phyloP scores from a whole-genome alignment of 768 basidiomycete genomes.

The Agaricus subrufescens region DNA sequence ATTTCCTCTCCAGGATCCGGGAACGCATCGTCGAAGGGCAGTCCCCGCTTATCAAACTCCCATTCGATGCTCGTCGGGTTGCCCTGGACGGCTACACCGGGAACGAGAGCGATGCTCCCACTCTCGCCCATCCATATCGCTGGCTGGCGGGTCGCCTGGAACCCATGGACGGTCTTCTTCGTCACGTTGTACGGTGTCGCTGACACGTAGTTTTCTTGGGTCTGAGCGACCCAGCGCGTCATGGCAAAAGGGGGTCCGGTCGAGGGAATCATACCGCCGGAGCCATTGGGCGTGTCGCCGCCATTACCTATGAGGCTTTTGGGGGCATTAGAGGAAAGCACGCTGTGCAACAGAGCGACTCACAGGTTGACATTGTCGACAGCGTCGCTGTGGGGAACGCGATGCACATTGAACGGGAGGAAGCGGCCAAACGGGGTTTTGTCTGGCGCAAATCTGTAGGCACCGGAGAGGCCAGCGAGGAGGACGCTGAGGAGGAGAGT shows the following conservation, averaged over 20 bases:
- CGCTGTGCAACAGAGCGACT: neutral
- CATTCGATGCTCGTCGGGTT: constrained; percentile 31
- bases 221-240: constrained; percentile 85
- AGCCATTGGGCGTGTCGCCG: constrained; percentile 63
- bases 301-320: constrained; percentile 65
- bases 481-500: neutral
- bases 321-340: neutral
- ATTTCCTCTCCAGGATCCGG: constrained; percentile 47
- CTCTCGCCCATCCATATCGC: constrained; percentile 91
- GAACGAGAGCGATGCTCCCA: constrained; percentile 55
- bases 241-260: constrained; percentile 77
- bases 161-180: constrained; percentile 52
- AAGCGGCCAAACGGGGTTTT: constrained; percentile 2
- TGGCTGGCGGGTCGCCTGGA: constrained; percentile 77
- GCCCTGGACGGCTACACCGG: constrained; percentile 37
- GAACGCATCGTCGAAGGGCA: constrained; percentile 23
- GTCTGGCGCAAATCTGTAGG: constrained; percentile 5
- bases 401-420: constrained; percentile 7
- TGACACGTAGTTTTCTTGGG: constrained; percentile 71
- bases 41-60: constrained; percentile 55
- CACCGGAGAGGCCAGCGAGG: neutral
- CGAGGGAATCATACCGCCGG: constrained; percentile 77
- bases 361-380: constrained; percentile 28
- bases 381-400: constrained; percentile 18
- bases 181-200: constrained; percentile 58